Conservation (phyloP, 768 basidiomycete species). For the Xerocomellus intermedius region DNA sequence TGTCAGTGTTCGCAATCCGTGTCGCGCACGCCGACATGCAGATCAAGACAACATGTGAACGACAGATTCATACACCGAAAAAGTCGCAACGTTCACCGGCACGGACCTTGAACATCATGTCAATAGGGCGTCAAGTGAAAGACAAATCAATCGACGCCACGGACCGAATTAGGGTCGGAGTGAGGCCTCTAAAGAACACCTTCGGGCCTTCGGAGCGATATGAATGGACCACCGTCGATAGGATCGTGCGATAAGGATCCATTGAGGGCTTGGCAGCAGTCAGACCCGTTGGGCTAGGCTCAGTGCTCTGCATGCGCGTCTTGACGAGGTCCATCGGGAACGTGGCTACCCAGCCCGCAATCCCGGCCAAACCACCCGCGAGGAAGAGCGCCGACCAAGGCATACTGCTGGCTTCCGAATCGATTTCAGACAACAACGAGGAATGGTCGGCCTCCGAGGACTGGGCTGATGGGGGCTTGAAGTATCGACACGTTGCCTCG, state of each 20-base stretch:
- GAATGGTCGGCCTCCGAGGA: slow-evolving; percentile 28
- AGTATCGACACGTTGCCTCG: slow-evolving; percentile 59
- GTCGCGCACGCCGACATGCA: neutral
- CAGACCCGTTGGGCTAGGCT: neutral
- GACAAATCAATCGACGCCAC: slow-evolving; percentile 2
- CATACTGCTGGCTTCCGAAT: slow-evolving; percentile 34
- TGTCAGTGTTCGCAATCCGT: neutral
- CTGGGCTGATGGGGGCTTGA: slow-evolving; percentile 28
- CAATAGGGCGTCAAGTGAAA: neutral
- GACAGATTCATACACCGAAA: slow-evolving; percentile 67
- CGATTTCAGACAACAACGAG: slow-evolving; percentile 41
- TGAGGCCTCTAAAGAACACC: slow-evolving; percentile 76
- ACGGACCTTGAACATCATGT: slow-evolving; percentile 50
- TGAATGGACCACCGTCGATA: slow-evolving; percentile 57
- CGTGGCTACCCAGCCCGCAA: slow-evolving; percentile 75
- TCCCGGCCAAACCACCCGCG: slow-evolving; percentile 76
- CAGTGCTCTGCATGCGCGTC: slow-evolving; percentile 73
- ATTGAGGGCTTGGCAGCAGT: neutral
- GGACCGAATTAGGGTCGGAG: slow-evolving; percentile 78
- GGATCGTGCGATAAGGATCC: slow-evolving; percentile 59
- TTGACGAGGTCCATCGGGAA: slow-evolving; percentile 92
- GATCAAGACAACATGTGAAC: slow-evolving; percentile 38
- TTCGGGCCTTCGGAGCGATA: slow-evolving; percentile 61
- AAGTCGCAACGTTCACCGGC: slow-evolving; percentile 84
- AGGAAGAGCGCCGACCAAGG: slow-evolving; percentile 60